phyloP scores from a whole-genome alignment of 306 rosid species.

The Castanospermum australe region DNA sequence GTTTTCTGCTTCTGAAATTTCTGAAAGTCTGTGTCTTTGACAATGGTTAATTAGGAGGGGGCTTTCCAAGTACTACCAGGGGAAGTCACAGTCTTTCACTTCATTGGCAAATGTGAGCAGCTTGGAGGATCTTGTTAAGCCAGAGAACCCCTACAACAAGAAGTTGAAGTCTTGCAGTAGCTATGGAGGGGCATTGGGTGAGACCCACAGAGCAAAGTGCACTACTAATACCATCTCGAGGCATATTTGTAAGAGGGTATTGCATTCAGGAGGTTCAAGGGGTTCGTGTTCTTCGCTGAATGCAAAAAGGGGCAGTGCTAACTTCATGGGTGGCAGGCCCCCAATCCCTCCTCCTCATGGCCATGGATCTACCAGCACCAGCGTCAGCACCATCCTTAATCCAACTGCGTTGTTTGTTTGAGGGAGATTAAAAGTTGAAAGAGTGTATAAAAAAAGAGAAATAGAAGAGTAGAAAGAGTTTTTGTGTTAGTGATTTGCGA shows the following conservation, averaged over 20 bases:
- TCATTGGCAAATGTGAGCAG: constrained; percentile 40
- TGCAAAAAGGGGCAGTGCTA: background rate
- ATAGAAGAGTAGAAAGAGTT: no score
- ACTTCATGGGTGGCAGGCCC: constrained; percentile 2
- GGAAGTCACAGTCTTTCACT: constrained; percentile 43
- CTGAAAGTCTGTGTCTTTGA: background rate
- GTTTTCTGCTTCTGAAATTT: background rate
- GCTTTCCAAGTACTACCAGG: constrained; percentile 46
- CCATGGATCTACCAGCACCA: constrained; percentile 26
- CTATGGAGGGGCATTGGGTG: constrained; percentile 26
- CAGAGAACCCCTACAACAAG: constrained; percentile 33
- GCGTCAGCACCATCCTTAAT: constrained; percentile 21
- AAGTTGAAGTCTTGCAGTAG: constrained; percentile 38
- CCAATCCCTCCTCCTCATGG: constrained; percentile 30
- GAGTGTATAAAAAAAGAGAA: no score
- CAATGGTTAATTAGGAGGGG: constrained; percentile 34
- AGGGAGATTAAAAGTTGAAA: background rate
- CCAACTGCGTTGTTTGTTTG: constrained; percentile 35
- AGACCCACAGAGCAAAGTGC: background rate
- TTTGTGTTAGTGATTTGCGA: background rate
- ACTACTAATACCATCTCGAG: background rate
- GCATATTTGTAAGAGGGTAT: background rate
- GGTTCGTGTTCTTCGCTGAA: background rate
- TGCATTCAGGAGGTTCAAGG: background rate
- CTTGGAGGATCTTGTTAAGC: constrained; percentile 42